Evolutionary conservation across 805 yeast species (phyloP).

Genomic region (Maudiozyma turicensis): DNA sequence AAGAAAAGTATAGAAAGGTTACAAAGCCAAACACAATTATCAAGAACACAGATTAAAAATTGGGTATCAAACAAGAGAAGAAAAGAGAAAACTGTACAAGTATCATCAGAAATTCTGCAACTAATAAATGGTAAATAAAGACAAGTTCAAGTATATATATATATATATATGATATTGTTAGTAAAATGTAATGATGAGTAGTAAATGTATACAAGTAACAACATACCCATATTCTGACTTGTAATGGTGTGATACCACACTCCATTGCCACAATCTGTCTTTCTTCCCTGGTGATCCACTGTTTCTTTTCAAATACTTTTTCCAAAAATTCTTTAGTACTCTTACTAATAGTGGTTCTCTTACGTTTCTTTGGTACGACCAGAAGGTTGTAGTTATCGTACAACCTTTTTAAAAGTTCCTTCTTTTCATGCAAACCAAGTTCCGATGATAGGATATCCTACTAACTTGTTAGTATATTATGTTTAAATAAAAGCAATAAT

Average conservation of each 20-base stretch:
- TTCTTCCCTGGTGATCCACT: conserved; percentile 1
- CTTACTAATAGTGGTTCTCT: background rate
- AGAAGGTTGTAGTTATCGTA: background rate
- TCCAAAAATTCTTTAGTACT: no score
- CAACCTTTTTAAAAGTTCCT: background rate
- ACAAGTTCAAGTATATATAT: background rate
- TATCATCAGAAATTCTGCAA: conserved; percentile 9
- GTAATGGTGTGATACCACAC: background rate
- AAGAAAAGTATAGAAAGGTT: conserved; percentile 4
- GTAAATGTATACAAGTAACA: background rate
- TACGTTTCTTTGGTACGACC: background rate
- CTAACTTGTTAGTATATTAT: background rate
- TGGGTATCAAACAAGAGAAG: conserved; percentile 25
- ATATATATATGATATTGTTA: no score
- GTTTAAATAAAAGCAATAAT: no score
- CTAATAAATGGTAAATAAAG: conserved; percentile 3
- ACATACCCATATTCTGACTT: background rate
- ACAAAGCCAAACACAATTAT: conserved; percentile 8
- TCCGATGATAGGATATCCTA: background rate
- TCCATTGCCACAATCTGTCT: background rate
- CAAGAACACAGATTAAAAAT: conserved; percentile 18
- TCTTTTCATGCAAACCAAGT: no score
- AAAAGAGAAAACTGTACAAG: conserved; percentile 11
- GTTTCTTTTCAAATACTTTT: background rate
- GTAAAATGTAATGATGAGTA: no score